phyloP scores from a whole-genome alignment of 352 stramenopile species.

The Globisporangium camurandrum region DNA sequence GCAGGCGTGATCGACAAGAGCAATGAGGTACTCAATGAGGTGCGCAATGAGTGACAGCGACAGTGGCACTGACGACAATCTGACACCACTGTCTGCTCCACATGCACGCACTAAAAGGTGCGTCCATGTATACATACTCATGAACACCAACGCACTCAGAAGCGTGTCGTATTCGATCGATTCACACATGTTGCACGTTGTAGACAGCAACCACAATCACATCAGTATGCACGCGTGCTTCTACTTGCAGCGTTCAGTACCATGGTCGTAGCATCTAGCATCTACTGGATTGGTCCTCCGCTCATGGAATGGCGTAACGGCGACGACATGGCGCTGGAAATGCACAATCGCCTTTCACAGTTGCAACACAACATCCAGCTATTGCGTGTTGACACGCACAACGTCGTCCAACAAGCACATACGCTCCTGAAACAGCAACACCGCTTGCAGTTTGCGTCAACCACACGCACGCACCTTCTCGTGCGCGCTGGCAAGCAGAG shows the following conservation, averaged over 20 bases:
- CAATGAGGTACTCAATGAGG: too few species aligned
- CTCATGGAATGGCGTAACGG: slow-evolving; percentile 11
- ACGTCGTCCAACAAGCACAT: slow-evolving; percentile 4
- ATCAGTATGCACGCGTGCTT: slow-evolving; percentile 11
- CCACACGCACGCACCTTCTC: slow-evolving; percentile 6
- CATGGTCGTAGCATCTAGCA: neutral
- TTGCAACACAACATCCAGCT: slow-evolving; percentile 3
- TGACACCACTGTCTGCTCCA: too few species aligned
- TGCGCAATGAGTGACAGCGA: too few species aligned
- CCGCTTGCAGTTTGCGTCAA: slow-evolving; percentile 2
- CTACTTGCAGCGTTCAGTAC: neutral
- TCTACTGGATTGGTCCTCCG: slow-evolving; percentile 2
- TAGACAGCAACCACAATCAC: too few species aligned
- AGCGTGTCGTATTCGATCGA: too few species aligned
- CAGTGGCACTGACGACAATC: too few species aligned
- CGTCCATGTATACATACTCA: too few species aligned
- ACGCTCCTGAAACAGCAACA: slow-evolving; percentile 13
- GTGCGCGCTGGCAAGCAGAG: slow-evolving; percentile 1
- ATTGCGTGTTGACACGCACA: slow-evolving; percentile 5
- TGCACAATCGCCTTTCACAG: neutral
- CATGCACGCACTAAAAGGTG: too few species aligned
- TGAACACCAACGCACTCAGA: too few species aligned
- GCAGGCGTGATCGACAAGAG: too few species aligned
- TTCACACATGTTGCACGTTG: too few species aligned
- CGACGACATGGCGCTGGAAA: neutral